A percentile compares a stretch with the other conserved stretches of the same genome.
These are phyloP conservation scores for Sextonia rubra DNA, from an alignment of 164 flowering plant genomes.

Conservation along the genomic window DNA sequence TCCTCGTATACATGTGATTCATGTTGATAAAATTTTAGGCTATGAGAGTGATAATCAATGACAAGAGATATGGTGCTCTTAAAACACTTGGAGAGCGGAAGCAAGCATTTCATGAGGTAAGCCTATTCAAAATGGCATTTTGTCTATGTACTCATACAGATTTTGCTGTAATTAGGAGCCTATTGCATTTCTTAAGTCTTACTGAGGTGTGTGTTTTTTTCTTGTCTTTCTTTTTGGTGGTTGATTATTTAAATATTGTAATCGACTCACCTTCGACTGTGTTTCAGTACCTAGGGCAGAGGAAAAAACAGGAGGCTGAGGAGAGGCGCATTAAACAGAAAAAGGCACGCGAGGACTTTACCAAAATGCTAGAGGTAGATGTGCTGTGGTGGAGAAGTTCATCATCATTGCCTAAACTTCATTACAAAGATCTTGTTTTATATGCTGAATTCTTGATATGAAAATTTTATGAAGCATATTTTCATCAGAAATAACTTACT, in stretches of 20 bases:
- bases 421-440: too few relatives aligned
- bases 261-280: conserved; percentile 6
- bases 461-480: not conserved
- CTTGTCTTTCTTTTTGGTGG: not conserved
- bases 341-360: conserved; percentile 87
- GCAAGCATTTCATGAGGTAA: conserved; percentile 97
- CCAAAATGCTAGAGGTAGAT: conserved; percentile 80
- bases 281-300: conserved; percentile 73
- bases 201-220: not conserved
- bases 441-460: not conserved
- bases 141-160: not conserved
- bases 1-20: not conserved
- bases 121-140: not conserved
- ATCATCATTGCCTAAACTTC: not conserved
- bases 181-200: conserved; percentile 1
- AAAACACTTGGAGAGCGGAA: conserved; percentile 95
- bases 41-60: conserved; percentile 86
- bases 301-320: conserved; percentile 84
- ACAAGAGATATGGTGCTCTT: conserved; percentile 90
- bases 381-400: not conserved
- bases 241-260: not conserved
- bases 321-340: conserved; percentile 79
- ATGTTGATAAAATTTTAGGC: conserved; percentile 40
- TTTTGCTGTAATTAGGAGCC: not conserved
- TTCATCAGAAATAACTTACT: not conserved